phyloP scores from a whole-genome alignment of 2,329 filamentous ascomycete species.

The Aspergillus fumigatiaffinis region DNA sequence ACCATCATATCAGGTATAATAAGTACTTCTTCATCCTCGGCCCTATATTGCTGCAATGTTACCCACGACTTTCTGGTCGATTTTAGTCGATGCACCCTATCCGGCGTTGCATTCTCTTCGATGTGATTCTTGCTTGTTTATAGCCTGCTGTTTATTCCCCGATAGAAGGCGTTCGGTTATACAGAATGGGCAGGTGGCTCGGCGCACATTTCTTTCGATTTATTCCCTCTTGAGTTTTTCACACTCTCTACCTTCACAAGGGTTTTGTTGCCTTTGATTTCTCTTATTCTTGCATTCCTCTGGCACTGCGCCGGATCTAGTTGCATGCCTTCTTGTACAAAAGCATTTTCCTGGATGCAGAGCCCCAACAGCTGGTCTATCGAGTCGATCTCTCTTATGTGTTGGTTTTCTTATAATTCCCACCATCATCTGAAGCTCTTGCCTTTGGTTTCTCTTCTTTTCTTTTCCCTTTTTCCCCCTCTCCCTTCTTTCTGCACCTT shows the following conservation, averaged over 20 bases:
- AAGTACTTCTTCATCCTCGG: constrained; percentile 19
- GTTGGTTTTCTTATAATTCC: constrained; percentile 4
- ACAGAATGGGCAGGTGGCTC: constrained; percentile 28
- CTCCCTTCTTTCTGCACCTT: constrained; percentile 8
- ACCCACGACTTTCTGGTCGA: constrained; percentile 24
- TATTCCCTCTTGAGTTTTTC: constrained; percentile 10
- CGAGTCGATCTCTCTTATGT: constrained; percentile 9
- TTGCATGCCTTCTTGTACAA: constrained; percentile 27
- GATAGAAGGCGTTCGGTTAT: constrained; percentile 40
- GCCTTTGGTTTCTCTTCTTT: constrained; percentile 5
- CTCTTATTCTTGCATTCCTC: constrained; percentile 9
- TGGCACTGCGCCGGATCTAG: constrained; percentile 7
- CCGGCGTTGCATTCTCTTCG: constrained; percentile 24
- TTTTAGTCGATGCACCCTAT: constrained; percentile 17
- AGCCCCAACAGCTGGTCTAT: constrained; percentile 7
- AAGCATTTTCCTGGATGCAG: constrained; percentile 23
- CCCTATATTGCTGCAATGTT: constrained; percentile 26
- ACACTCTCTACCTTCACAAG: constrained; percentile 1
- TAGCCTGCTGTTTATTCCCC: constrained; percentile 31
- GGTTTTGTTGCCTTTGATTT: constrained; percentile 1
- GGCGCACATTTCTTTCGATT: constrained; percentile 26
- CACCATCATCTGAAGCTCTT: neutral
- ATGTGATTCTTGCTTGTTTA: constrained; percentile 24
- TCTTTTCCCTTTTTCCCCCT: constrained; percentile 7
- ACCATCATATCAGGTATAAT: constrained; percentile 29